phyloP scores from a whole-genome alignment of 495 filamentous ascomycete genomes.

The Tuber borchii region DNA sequence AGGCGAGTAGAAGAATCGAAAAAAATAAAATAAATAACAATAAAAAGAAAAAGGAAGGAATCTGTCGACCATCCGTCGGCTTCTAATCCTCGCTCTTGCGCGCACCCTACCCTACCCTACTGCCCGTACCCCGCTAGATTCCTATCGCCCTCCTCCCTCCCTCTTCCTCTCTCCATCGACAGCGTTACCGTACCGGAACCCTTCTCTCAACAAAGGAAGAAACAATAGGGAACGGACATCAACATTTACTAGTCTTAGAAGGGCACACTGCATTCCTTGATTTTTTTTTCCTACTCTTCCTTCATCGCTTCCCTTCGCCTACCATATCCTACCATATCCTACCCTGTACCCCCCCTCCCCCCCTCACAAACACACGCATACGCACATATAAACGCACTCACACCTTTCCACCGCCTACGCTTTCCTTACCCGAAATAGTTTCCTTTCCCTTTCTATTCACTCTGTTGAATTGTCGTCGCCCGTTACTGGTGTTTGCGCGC shows the following conservation, averaged over 20 bases:
- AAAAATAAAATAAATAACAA: constrained; percentile 6
- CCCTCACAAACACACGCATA: neutral
- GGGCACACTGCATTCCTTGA: constrained; percentile 10
- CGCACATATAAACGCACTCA: neutral
- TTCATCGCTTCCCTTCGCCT: constrained; percentile 3
- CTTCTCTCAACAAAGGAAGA: neutral
- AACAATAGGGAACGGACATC: neutral
- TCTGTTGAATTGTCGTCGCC: neutral
- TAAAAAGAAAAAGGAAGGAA: neutral
- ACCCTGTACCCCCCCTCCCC: too few species aligned
- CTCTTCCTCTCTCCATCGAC: constrained; percentile 9
- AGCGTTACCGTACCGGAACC: constrained; percentile 13
- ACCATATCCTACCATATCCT: neutral
- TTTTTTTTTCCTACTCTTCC: constrained; percentile 8
- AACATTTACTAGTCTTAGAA: neutral
- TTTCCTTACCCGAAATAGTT: neutral
- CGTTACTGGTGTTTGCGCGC: neutral
- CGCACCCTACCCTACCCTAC: constrained; percentile 4
- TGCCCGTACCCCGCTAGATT: constrained; percentile 2
- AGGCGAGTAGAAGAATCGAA: constrained; percentile 1
- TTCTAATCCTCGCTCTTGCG: neutral
- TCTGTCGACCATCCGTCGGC: neutral
- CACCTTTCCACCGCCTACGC: neutral
- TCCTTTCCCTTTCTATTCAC: neutral
- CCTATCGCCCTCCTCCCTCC: neutral